Conservation (phyloP, 192 early-diverging fungal genomes). For the Kickxella alabastrina region DNA sequence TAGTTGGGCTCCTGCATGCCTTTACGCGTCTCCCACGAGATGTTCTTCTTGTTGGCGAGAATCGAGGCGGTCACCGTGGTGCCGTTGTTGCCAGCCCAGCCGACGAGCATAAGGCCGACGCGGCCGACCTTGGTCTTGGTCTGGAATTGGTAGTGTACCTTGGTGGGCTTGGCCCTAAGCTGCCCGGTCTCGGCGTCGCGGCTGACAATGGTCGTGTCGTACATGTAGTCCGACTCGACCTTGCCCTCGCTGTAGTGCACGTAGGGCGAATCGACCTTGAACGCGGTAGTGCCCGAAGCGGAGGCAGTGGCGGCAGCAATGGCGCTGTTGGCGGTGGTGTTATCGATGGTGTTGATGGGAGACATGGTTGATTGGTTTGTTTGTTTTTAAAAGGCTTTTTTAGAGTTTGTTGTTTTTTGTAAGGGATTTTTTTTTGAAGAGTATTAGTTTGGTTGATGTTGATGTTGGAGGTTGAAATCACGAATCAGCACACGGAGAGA, state of each 20-base stretch:
- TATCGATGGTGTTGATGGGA: conserved; percentile 35
- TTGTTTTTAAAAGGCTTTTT: conserved; percentile 23
- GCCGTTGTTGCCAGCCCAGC: conserved; percentile 99
- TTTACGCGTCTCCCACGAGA: conserved; percentile 90
- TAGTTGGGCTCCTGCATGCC: conserved; percentile 93
- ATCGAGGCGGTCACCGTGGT: conserved; percentile 95
- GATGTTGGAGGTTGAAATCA: no score
- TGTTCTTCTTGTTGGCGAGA: conserved; percentile 84
- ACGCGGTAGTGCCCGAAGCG: conserved; percentile 53
- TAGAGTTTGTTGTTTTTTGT: conserved; percentile 1
- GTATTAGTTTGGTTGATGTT: conserved; percentile 19
- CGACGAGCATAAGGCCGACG: conserved; percentile 94
- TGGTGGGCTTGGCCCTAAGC: conserved; percentile 76
- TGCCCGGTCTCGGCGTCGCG: conserved; percentile 61
- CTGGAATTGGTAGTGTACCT: conserved; percentile 87
- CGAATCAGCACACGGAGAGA: conserved; percentile 27
- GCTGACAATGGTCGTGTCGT: conserved; percentile 82
- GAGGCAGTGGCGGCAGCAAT: conserved; percentile 17
- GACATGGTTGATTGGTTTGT: conserved; percentile 24
- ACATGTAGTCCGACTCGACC: conserved; percentile 84
- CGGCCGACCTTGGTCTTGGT: conserved; percentile 68
- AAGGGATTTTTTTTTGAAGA: conserved; percentile 1
- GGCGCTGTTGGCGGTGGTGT: conserved; percentile 28
- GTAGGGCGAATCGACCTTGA: conserved; percentile 86
- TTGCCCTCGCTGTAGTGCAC: conserved; percentile 77